Percentiles rank a stretch among this genome's conserved stretches.
These are phyloP conservation scores for Nitzschia sp. DNA, from an alignment of 108 stramenopile genomes.

Conservation along the genomic window DNA sequence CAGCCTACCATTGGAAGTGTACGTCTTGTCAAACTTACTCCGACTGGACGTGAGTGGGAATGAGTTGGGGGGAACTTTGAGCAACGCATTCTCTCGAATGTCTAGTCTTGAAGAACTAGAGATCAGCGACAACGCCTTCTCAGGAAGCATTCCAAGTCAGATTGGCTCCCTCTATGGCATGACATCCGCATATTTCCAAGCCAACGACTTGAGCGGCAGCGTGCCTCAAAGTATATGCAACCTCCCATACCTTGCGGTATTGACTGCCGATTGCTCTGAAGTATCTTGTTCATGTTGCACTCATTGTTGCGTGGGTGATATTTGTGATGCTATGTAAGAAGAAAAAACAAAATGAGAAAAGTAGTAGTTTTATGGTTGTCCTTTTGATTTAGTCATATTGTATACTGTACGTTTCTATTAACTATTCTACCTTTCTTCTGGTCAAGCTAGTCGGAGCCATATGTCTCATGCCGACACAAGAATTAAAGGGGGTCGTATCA, in stretches of 20 bases:
- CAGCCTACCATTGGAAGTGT: slow-evolving; percentile 10
- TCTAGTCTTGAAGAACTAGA: slow-evolving; percentile 13
- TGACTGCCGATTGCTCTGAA: slow-evolving; percentile 23
- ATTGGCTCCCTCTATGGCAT: slow-evolving; percentile 30
- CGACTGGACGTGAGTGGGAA: slow-evolving; percentile 11
- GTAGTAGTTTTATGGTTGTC: no score
- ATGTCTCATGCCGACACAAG: no score
- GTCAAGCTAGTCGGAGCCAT: no score
- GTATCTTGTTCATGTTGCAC: slow-evolving; percentile 25
- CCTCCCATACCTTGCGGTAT: background rate
- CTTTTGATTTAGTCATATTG: no score
- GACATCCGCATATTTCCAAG: slow-evolving; percentile 4
- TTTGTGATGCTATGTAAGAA: background rate
- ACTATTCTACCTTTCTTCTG: no score
- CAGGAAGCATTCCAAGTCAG: slow-evolving; percentile 32
- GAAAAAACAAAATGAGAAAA: background rate
- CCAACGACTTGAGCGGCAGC: slow-evolving; percentile 8
- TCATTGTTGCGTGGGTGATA: slow-evolving; percentile 16
- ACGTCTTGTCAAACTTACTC: background rate
- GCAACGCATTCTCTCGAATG: slow-evolving; percentile 39
- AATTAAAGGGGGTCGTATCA: no score
- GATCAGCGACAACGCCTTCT: slow-evolving; percentile 23
- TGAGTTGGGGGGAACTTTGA: slow-evolving; percentile 12
- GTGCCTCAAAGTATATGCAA: slow-evolving; percentile 9
- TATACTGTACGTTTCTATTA: no score